phyloP scores from a whole-genome alignment of 148 eudicot species.

The Polygonum maritimum region DNA sequence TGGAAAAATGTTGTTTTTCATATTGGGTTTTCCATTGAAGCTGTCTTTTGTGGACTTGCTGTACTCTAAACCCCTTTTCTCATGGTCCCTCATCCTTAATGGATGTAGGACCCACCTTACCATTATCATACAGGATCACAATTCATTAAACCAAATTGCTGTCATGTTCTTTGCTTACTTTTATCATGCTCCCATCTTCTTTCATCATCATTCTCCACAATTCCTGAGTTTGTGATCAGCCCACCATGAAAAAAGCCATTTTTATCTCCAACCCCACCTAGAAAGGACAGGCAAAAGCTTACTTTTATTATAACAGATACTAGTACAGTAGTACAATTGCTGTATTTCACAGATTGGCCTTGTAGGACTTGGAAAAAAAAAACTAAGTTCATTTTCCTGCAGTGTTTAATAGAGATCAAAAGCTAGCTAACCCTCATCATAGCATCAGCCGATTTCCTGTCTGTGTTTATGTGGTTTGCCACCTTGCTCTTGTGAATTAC shows the following conservation, averaged over 20 bases:
- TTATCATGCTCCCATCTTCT: slow-evolving; percentile 12
- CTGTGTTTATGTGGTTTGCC: slow-evolving; percentile 20
- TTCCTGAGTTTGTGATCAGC: slow-evolving; percentile 2
- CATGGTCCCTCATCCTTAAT: slow-evolving; percentile 12
- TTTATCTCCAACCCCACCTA: slow-evolving; percentile 3
- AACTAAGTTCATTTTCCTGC: not conserved
- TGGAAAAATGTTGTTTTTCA: not conserved
- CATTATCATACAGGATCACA: not conserved
- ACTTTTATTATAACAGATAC: not conserved
- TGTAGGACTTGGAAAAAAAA: not conserved
- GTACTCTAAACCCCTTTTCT: slow-evolving; percentile 22
- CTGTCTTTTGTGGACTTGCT: slow-evolving; percentile 21
- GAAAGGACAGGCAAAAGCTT: not conserved
- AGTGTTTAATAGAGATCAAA: slow-evolving; percentile 3
- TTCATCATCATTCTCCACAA: slow-evolving; percentile 12
- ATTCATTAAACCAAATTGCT: slow-evolving; percentile 11
- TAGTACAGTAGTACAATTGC: not conserved
- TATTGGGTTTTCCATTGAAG: slow-evolving; percentile 8
- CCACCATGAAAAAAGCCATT: slow-evolving; percentile 1
- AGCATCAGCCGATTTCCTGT: slow-evolving; percentile 9
- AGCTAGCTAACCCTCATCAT: not conserved
- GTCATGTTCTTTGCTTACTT: slow-evolving; percentile 20
- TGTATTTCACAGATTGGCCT: not conserved
- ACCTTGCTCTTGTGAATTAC: slow-evolving; percentile 11
- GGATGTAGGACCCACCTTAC: slow-evolving; percentile 15